A percentile compares a stretch with the other conserved stretches of the same genome.
These are phyloP conservation scores for Hermanozyma aechmeae DNA, from an alignment of 805 yeast species.

Conservation along the genomic window DNA sequence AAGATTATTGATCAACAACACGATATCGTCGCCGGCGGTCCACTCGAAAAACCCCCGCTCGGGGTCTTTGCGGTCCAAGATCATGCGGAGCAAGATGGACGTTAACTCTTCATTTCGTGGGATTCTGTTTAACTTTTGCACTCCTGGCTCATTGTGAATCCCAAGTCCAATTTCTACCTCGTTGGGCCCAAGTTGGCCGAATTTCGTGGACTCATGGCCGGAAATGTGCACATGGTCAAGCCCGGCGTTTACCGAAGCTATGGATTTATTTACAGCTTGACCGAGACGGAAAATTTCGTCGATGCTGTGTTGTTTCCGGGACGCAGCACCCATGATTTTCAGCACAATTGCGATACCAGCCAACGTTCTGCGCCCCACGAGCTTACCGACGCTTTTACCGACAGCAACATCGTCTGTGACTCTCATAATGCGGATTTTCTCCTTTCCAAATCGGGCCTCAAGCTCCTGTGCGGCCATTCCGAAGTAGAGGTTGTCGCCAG, in stretches of 20 bases:
- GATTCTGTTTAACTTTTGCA: slow-evolving; percentile 15
- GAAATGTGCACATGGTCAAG: slow-evolving; percentile 30
- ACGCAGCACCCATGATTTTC: slow-evolving; percentile 23
- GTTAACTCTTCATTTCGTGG: slow-evolving; percentile 24
- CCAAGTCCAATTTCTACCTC: slow-evolving; percentile 28
- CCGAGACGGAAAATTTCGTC: slow-evolving; percentile 20
- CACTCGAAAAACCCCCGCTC: slow-evolving; percentile 23
- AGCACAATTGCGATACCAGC: slow-evolving; percentile 22
- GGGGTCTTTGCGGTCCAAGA: slow-evolving; percentile 15
- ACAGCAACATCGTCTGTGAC: slow-evolving; percentile 29
- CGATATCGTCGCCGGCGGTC: slow-evolving; percentile 17
- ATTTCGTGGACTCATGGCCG: slow-evolving; percentile 16
- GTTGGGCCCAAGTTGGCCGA: slow-evolving; percentile 15
- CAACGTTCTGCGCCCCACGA: slow-evolving; percentile 29
- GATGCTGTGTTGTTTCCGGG: slow-evolving; percentile 14
- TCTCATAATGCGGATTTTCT: slow-evolving; percentile 19
- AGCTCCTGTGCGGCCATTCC: slow-evolving; percentile 32
- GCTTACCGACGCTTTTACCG: slow-evolving; percentile 15
- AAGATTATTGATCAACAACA: slow-evolving; percentile 23
- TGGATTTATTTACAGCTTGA: slow-evolving; percentile 12
- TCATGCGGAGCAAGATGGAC: slow-evolving; percentile 12
- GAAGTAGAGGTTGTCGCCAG: slow-evolving; percentile 30
- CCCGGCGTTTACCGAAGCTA: slow-evolving; percentile 27
- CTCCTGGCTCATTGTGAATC: slow-evolving; percentile 33
- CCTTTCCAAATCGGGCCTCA: slow-evolving; percentile 18